These are phyloP conservation scores for Mortierella alpina DNA, from an alignment of 192 early-diverging fungal species.

Conservation along the genomic window DNA sequence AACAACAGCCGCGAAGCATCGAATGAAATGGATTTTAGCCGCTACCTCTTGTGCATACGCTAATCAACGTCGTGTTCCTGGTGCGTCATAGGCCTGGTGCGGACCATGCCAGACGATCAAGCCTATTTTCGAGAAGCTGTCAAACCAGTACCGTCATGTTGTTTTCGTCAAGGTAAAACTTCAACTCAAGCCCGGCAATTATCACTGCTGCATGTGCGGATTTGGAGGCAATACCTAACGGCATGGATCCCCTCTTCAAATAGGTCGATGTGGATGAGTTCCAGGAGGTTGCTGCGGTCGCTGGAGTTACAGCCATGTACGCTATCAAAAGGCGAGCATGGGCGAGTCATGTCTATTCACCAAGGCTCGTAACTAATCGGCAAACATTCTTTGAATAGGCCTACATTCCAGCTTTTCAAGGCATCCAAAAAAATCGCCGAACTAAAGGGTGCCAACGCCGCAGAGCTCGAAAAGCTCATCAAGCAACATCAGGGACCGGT, in stretches of 20 bases:
- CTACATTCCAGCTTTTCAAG: conserved; percentile 88
- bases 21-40: too few species aligned
- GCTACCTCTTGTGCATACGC: too few species aligned
- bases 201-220: not conserved
- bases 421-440: conserved; percentile 79
- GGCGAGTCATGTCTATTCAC: not conserved
- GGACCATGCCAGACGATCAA: conserved; percentile 65
- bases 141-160: conserved; percentile 60
- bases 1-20: conserved; percentile 4
- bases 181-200: not conserved
- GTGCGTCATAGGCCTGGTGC: conserved; percentile 39
- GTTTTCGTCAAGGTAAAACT: conserved; percentile 61
- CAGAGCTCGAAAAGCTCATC: conserved; percentile 74
- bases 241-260: not conserved
- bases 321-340: not conserved
- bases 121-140: conserved; percentile 62
- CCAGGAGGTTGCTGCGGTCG: conserved; percentile 53
- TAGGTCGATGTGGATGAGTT: conserved; percentile 60
- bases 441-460: conserved; percentile 83
- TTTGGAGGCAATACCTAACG: not conserved
- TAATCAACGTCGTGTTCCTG: too few species aligned
- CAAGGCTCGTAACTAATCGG: not conserved
- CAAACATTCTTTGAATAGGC: conserved; percentile 62
- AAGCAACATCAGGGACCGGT: conserved; percentile 69
- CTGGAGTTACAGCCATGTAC: conserved; percentile 62